Base-by-base conservation (phyloP, 805 yeast species). In the Candida nonsorbophila region DNA sequence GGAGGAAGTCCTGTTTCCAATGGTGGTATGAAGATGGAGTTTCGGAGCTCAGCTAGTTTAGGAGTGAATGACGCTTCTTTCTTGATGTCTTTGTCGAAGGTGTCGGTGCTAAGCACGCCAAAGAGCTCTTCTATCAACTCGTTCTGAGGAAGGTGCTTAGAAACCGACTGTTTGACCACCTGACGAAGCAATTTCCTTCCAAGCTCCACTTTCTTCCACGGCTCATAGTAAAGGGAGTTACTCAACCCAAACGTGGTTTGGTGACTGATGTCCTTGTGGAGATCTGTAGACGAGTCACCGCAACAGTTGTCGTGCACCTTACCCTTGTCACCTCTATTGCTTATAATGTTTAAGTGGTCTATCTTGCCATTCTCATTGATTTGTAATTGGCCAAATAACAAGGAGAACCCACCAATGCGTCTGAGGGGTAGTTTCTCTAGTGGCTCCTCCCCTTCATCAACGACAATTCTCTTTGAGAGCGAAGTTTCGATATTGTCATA, bases 21-120 rank as follows among this genome's bases (percentile, higher is more conserved):
- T 0, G 86, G 85, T 2, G 95, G 95, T 7, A 87, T 71, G 45
- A 77, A 85, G 4, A 87, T 75, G 3, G 84, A 72, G 17, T 70
- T 57, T 24, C 67, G 66, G 30, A 85, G 62, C 16, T 67, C 72
- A 11, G 40, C 22, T 15, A 53, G 42, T 26, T 63, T 62, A 27
- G 44, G 45, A 7, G 32, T 34, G 36, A 45, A 41, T 6, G 37
- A 34, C 5, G 33, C 33, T 9, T 31, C 19, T 2, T 37, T 25
- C 11, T 6, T 7, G 14, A 34, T 38, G 4, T 34, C 33, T 16
- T 28, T 25, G 33, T 53, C 61, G 44, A 63, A 67, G 1, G 67
- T 62, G 35, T 63, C 44, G 16, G 45, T 32, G 5, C 79, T 69
- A 9, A 86, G 59, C 0, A 87, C 36, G 1, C 53, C 59, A 34